Conservation (phyloP, 2,329 filamentous ascomycete genomes). For the Fusarium equiseti region DNA sequence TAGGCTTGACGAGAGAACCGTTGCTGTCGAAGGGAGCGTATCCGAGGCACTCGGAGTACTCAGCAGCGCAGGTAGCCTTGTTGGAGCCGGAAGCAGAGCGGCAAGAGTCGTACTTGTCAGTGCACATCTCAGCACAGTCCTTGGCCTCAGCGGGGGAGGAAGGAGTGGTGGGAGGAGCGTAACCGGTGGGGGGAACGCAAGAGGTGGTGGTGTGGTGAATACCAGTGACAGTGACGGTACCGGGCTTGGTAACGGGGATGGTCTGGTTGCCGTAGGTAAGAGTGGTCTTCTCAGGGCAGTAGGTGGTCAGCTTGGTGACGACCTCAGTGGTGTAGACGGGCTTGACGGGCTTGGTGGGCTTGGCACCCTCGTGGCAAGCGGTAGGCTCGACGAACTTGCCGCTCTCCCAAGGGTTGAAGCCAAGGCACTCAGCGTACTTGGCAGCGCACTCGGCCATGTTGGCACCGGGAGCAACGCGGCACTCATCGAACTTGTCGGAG, state of each 20-base stretch:
- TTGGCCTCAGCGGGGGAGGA: conserved; percentile 22
- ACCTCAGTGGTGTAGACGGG: conserved; percentile 34
- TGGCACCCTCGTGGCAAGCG: conserved; percentile 63
- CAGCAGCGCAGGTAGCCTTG: conserved; percentile 8
- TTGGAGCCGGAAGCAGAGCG: conserved; percentile 5
- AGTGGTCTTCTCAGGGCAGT: conserved; percentile 48
- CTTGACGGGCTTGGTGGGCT: conserved; percentile 9
- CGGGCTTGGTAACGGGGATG: conserved; percentile 31
- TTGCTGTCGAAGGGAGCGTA: conserved; percentile 15
- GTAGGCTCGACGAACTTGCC: conserved; percentile 29
- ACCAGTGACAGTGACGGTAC: conserved; percentile 28
- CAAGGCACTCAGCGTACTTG: conserved; percentile 43
- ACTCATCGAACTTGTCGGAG: conserved; percentile 36
- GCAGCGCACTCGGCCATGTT: conserved; percentile 45
- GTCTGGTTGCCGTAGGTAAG: conserved; percentile 50
- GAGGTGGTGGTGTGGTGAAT: conserved; percentile 30
- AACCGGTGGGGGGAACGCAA: conserved; percentile 35
- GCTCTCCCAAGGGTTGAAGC: conserved; percentile 44
- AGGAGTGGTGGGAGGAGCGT: conserved; percentile 34
- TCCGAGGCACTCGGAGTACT: conserved; percentile 19
- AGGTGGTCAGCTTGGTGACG: conserved; percentile 55
- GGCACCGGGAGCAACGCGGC: conserved; percentile 33
- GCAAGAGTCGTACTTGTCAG: conserved; percentile 4
- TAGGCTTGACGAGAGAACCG: conserved; percentile 11
- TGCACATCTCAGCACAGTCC: conserved; percentile 26